phyloP scores from a whole-genome alignment of 345 rosid genomes.

The Mallotus nudiflorus region DNA sequence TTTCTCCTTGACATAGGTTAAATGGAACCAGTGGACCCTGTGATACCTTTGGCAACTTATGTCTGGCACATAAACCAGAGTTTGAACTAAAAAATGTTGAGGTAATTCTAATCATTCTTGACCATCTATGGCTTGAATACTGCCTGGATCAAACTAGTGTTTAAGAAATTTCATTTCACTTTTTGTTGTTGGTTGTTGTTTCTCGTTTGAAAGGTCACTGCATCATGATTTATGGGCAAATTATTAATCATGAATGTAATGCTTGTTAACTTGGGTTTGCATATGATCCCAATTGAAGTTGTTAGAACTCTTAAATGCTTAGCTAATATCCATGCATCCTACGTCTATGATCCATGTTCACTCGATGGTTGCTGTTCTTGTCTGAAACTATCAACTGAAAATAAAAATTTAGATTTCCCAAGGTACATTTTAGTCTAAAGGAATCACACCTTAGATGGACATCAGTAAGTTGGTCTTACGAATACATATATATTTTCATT shows the following conservation, averaged over 20 bases:
- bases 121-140: neutral
- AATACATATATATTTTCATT: neutral
- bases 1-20: conserved; percentile 49
- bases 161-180: neutral
- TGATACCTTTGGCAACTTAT: conserved; percentile 79
- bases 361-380: too few relatives aligned
- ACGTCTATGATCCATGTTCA: neutral
- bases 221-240: neutral
- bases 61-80: conserved; percentile 70
- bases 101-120: conserved; percentile 44
- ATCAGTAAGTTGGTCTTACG: neutral
- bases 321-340: neutral
- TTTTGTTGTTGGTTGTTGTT: neutral
- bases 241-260: neutral
- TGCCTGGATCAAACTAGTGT: neutral
- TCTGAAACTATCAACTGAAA: neutral
- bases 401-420: neutral
- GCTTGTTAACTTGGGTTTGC: neutral
- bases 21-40: conserved; percentile 87
- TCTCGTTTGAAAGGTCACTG: neutral
- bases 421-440: neutral
- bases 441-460: neutral
- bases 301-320: too few relatives aligned
- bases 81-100: conserved; percentile 82
- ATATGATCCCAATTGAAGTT: neutral